phyloP scores from a whole-genome alignment of 345 rosid genomes.

The Sapria himalayana region DNA sequence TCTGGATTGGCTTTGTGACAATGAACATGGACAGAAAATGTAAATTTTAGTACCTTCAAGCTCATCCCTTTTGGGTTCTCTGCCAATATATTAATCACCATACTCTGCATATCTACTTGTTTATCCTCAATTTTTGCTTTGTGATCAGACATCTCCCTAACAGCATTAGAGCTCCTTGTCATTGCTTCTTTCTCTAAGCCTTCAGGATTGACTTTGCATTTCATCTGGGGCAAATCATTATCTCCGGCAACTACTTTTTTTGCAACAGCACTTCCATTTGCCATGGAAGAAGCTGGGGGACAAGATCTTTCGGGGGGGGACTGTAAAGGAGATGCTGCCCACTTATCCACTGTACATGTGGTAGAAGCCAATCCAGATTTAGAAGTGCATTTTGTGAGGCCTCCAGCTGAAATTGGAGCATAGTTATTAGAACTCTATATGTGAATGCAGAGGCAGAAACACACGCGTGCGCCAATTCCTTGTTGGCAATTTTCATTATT shows the following conservation, averaged over 20 bases:
- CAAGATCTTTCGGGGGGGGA: conserved; percentile 37
- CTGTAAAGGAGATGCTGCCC: conserved; percentile 48
- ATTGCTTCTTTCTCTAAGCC: conserved; percentile 34
- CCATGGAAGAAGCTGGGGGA: conserved; percentile 30
- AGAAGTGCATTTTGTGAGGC: conserved; percentile 26
- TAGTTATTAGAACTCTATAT: conserved; percentile 6
- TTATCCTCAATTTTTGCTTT: conserved; percentile 23
- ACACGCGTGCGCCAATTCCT: too few relatives aligned
- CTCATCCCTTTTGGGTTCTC: conserved; percentile 70
- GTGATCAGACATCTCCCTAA: conserved; percentile 21
- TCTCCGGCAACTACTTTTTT: conserved; percentile 21
- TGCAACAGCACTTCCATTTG: conserved; percentile 26
- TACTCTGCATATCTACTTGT: conserved; percentile 40
- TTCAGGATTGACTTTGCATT: conserved; percentile 28
- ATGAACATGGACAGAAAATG: neutral
- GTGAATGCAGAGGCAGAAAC: too few relatives aligned
- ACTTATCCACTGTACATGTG: conserved; percentile 28
- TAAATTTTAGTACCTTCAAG: conserved; percentile 32
- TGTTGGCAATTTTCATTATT: too few relatives aligned
- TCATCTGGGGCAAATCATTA: conserved; percentile 13
- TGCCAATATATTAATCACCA: conserved; percentile 34
- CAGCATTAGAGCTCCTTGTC: conserved; percentile 16
- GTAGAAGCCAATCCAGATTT: conserved; percentile 27
- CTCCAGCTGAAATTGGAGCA: conserved; percentile 18
- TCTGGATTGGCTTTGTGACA: too few relatives aligned